phyloP scores from a whole-genome alignment of 306 rosid genomes.

The Fragaria vesca region DNA sequence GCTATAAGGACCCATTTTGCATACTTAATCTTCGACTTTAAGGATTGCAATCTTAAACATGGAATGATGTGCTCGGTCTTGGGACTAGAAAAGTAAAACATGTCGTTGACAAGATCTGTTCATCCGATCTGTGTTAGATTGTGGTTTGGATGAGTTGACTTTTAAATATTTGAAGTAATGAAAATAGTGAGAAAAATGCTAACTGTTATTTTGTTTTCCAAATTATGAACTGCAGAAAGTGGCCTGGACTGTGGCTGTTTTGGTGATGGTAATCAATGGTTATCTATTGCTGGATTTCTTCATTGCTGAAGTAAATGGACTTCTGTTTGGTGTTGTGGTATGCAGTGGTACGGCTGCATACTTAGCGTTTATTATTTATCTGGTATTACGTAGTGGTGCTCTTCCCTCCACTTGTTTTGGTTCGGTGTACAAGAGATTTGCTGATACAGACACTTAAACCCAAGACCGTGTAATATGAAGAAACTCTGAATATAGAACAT shows the following conservation, averaged over 20 bases:
- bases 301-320: conserved; percentile 55
- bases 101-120: neutral
- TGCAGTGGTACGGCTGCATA: conserved; percentile 57
- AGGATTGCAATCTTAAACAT: neutral
- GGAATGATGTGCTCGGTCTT: neutral
- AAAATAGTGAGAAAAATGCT: neutral
- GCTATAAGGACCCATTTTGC: neutral
- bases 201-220: conserved; percentile 9
- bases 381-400: conserved; percentile 51
- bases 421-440: conserved; percentile 47
- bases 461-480: conserved; percentile 11
- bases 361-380: conserved; percentile 58
- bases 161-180: neutral
- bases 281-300: conserved; percentile 75
- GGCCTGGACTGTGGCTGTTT: conserved; percentile 80
- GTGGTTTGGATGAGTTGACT: neutral
- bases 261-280: conserved; percentile 77
- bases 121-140: neutral
- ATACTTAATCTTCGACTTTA: neutral
- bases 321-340: conserved; percentile 50
- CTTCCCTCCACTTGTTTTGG: conserved; percentile 53
- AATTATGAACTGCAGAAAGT: conserved; percentile 52
- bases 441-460: conserved; percentile 35
- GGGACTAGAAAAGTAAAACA: neutral
- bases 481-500: conserved; percentile 12